phyloP scores from a whole-genome alignment of 192 early-diverging fungal genomes.

The Haplosporangium gracile region DNA sequence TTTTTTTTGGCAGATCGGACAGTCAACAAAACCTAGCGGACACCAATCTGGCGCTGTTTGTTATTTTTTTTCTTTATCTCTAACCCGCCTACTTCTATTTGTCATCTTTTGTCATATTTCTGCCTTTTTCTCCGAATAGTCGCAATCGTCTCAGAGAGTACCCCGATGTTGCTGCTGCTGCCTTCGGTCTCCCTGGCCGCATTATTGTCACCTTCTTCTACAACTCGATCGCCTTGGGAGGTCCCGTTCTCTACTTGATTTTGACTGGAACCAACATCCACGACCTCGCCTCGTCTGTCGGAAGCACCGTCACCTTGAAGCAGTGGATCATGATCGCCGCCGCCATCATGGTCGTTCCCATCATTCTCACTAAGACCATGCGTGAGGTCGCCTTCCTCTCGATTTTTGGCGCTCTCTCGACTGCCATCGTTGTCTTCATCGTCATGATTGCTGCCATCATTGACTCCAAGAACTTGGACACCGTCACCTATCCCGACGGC shows the following conservation, averaged over 20 bases:
- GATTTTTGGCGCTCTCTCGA: slow-evolving; percentile 75
- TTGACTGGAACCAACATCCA: slow-evolving; percentile 74
- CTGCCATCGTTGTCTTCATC: slow-evolving; percentile 71
- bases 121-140: slow-evolving; percentile 20
- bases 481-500: slow-evolving; percentile 12
- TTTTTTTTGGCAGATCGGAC: slow-evolving; percentile 10
- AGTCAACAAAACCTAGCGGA: not conserved
- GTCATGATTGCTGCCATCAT: slow-evolving; percentile 64
- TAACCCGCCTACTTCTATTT: not conserved
- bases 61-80: slow-evolving; percentile 15
- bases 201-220: slow-evolving; percentile 68
- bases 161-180: slow-evolving; percentile 73
- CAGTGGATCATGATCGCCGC: slow-evolving; percentile 73
- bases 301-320: slow-evolving; percentile 52
- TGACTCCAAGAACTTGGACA: slow-evolving; percentile 61
- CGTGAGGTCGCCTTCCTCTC: slow-evolving; percentile 74
- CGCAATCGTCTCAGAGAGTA: slow-evolving; percentile 69
- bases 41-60: slow-evolving; percentile 6
- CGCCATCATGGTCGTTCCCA: slow-evolving; percentile 70
- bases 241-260: slow-evolving; percentile 72
- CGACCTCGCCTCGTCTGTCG: slow-evolving; percentile 59
- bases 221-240: slow-evolving; percentile 65
- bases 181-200: slow-evolving; percentile 63
- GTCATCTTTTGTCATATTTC: not conserved
- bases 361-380: slow-evolving; percentile 74